phyloP scores from a whole-genome alignment of 2,329 filamentous ascomycete genomes.

The Alternaria panax region DNA sequence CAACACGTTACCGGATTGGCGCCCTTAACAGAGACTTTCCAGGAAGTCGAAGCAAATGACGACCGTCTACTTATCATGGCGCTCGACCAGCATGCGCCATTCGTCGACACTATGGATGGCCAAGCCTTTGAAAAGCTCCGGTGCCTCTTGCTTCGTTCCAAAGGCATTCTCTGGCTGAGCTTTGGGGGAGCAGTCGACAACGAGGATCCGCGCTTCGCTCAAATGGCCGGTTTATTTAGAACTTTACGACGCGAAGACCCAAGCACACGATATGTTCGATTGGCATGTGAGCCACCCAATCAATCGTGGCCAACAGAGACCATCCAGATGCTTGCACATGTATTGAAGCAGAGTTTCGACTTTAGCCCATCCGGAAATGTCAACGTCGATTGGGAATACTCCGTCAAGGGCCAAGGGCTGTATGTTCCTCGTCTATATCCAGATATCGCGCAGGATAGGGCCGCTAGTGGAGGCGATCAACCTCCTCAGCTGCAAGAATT shows the following conservation, averaged over 20 bases:
- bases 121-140: conserved; percentile 1
- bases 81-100: not conserved
- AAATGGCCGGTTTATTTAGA: not conserved
- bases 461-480: not conserved
- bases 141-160: not conserved
- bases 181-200: not conserved
- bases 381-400: conserved; percentile 2
- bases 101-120: not conserved
- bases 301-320: not conserved
- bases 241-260: conserved; percentile 4
- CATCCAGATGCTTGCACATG: not conserved
- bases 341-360: not conserved
- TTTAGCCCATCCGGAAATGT: not conserved
- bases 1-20: not conserved
- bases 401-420: not conserved
- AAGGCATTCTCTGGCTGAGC: conserved; percentile 4
- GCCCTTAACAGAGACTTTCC: not conserved
- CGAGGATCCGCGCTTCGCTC: not conserved
- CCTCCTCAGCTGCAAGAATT: not conserved
- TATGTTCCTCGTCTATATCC: conserved; percentile 1
- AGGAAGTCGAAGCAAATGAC: not conserved
- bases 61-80: not conserved
- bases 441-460: not conserved
- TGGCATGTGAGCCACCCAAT: not conserved
- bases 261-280: not conserved